Percentiles rank a stretch among this genome's conserved stretches.
Evolutionary conservation across 257 asterid species (phyloP).

Genomic region (Salvia hispanica): DNA sequence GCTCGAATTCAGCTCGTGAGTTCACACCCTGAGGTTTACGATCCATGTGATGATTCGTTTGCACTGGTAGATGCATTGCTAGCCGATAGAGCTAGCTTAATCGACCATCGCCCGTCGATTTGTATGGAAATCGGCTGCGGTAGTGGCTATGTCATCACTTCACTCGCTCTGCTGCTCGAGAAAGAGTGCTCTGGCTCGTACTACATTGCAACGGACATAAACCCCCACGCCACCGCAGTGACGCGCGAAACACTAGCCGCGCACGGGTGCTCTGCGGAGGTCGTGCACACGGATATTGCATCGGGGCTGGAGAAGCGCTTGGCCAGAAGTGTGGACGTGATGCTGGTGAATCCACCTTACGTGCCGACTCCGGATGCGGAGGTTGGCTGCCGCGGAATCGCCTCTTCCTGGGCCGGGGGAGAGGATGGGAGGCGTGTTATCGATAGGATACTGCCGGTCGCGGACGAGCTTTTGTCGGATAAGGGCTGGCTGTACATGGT

Average conservation of each 20-base stretch:
- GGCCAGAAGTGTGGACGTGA: slow-evolving; percentile 67
- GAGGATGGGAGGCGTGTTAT: slow-evolving; percentile 81
- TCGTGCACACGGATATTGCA: slow-evolving; percentile 70
- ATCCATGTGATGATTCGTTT: slow-evolving; percentile 95
- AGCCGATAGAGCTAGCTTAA: slow-evolving; percentile 75
- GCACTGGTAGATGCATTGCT: slow-evolving; percentile 86
- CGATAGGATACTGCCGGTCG: slow-evolving; percentile 84
- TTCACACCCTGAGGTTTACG: slow-evolving; percentile 94
- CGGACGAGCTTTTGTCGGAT: slow-evolving; percentile 73
- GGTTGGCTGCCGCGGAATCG: slow-evolving; percentile 80
- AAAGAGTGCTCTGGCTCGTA: slow-evolving; percentile 38
- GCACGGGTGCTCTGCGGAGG: slow-evolving; percentile 73
- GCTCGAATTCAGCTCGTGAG: slow-evolving; percentile 79
- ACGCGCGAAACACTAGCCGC: slow-evolving; percentile 69
- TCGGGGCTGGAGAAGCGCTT: slow-evolving; percentile 65
- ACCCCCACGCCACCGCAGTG: slow-evolving; percentile 72
- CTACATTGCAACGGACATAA: slow-evolving; percentile 80
- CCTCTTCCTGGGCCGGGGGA: slow-evolving; percentile 95
- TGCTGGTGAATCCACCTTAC: slow-evolving; percentile 96
- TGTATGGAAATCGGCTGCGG: slow-evolving; percentile 98
- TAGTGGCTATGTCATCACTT: slow-evolving; percentile 84
- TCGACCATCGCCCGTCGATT: slow-evolving; percentile 62
- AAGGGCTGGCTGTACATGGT: slow-evolving; percentile 90
- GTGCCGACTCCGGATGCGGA: slow-evolving; percentile 97
- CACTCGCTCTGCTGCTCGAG: slow-evolving; percentile 80